phyloP scores from a whole-genome alignment of 306 rosid species.

The Lablab purpureus region DNA sequence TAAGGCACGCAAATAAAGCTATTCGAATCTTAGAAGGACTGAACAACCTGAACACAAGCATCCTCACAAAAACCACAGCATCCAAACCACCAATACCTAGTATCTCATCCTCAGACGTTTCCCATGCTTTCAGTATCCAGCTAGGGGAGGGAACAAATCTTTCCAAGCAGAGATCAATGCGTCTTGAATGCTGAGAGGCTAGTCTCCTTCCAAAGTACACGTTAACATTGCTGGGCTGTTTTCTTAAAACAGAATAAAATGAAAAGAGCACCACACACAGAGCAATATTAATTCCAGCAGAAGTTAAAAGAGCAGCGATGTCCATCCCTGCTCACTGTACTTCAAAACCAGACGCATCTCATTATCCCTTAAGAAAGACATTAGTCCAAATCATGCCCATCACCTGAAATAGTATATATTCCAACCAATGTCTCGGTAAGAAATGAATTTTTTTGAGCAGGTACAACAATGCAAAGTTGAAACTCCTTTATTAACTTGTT shows the following conservation, averaged over 20 bases:
- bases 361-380: constrained; percentile 42
- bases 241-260: constrained; percentile 85
- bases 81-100: constrained; percentile 85
- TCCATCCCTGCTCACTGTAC: constrained; percentile 67
- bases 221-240: constrained; percentile 81
- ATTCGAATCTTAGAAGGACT: constrained; percentile 38
- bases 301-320: constrained; percentile 84
- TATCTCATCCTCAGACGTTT: constrained; percentile 78
- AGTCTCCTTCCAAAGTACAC: constrained; percentile 86
- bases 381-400: constrained; percentile 43
- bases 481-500: constrained; percentile 4
- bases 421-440: constrained; percentile 33
- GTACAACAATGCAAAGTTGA: constrained; percentile 32
- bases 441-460: constrained; percentile 41
- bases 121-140: constrained; percentile 92
- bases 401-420: constrained; percentile 49
- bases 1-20: constrained; percentile 13
- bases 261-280: constrained; percentile 74
- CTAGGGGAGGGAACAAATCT: constrained; percentile 97
- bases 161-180: constrained; percentile 61
- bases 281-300: constrained; percentile 88
- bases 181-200: constrained; percentile 53
- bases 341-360: constrained; percentile 48
- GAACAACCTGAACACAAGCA: constrained; percentile 77
- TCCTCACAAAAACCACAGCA: constrained; percentile 84